Evolutionary conservation across 108 stramenopile genomes (phyloP).

Genomic region (Nannochloropsis salina): DNA sequence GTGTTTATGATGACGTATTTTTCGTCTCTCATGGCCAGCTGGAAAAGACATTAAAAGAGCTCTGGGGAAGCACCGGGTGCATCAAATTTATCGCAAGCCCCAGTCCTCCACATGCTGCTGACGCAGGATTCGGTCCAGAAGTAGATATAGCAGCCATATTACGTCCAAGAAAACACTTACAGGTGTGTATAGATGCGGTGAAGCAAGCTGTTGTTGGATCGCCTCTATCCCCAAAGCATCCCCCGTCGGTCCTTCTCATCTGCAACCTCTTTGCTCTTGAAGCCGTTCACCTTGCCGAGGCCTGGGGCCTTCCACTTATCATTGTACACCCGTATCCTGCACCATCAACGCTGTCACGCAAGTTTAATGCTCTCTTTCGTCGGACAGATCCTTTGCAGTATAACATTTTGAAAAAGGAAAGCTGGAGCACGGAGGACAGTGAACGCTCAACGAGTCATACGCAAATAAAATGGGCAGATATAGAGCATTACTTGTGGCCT

Average conservation of each 20-base stretch:
- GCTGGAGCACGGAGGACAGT: neutral
- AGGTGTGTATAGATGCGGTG: neutral
- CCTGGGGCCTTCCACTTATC: neutral
- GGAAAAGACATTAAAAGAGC: neutral
- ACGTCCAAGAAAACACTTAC: neutral
- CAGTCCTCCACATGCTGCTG: neutral
- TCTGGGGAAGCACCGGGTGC: neutral
- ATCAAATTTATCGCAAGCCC: neutral
- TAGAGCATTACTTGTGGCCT: neutral
- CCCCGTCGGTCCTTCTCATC: neutral
- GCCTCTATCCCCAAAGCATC: neutral
- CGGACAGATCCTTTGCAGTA: constrained; percentile 19
- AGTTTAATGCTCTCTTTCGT: neutral
- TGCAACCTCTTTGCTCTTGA: neutral
- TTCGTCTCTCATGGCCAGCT: constrained; percentile 7
- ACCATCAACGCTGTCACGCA: neutral
- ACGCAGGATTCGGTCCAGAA: neutral
- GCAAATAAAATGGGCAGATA: neutral
- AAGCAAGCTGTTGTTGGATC: neutral
- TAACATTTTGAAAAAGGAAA: neutral
- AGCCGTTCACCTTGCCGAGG: constrained; percentile 16
- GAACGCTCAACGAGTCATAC: too few species aligned
- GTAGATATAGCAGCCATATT: constrained; percentile 2
- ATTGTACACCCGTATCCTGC: neutral
- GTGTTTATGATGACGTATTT: neutral